A percentile compares a stretch with the other conserved stretches of the same genome.
These are phyloP conservation scores for Hydnomerulius pinastri DNA, from an alignment of 768 basidiomycete species.

Conservation along the genomic window DNA sequence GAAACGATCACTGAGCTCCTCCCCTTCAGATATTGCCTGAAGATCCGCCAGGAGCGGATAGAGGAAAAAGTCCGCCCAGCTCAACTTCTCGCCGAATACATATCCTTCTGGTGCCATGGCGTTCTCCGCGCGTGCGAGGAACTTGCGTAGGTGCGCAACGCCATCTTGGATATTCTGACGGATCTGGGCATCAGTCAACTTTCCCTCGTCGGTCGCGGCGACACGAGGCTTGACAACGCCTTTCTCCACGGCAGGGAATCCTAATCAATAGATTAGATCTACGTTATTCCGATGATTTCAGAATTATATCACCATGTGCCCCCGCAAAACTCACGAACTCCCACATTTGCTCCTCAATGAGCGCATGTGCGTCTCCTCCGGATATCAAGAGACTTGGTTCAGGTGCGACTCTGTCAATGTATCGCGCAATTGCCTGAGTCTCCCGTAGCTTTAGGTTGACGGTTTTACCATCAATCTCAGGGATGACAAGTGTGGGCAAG, in stretches of 20 bases:
- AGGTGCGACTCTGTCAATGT: slow-evolving; percentile 32
- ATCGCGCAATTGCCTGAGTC: slow-evolving; percentile 29
- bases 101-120: slow-evolving; percentile 30
- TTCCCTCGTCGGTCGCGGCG: slow-evolving; percentile 24
- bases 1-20: slow-evolving; percentile 24
- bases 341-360: slow-evolving; percentile 34
- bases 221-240: slow-evolving; percentile 36
- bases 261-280: slow-evolving; percentile 9
- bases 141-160: slow-evolving; percentile 15
- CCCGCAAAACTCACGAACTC: slow-evolving; percentile 31
- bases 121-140: slow-evolving; percentile 20
- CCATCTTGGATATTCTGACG: slow-evolving; percentile 17
- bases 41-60: slow-evolving; percentile 34
- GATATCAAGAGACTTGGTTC: slow-evolving; percentile 25
- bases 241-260: slow-evolving; percentile 30
- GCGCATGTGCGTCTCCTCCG: slow-evolving; percentile 18
- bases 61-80: slow-evolving; percentile 37
- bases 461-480: slow-evolving; percentile 22
- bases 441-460: slow-evolving; percentile 30
- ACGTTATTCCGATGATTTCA: neutral
- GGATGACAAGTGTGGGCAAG: slow-evolving; percentile 32
- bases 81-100: slow-evolving; percentile 27
- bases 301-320: slow-evolving; percentile 20
- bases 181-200: slow-evolving; percentile 23
- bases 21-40: slow-evolving; percentile 26